Evolutionary conservation across 2,329 filamentous ascomycete genomes (phyloP).

Genomic region (Diaporthe citriasiana): DNA sequence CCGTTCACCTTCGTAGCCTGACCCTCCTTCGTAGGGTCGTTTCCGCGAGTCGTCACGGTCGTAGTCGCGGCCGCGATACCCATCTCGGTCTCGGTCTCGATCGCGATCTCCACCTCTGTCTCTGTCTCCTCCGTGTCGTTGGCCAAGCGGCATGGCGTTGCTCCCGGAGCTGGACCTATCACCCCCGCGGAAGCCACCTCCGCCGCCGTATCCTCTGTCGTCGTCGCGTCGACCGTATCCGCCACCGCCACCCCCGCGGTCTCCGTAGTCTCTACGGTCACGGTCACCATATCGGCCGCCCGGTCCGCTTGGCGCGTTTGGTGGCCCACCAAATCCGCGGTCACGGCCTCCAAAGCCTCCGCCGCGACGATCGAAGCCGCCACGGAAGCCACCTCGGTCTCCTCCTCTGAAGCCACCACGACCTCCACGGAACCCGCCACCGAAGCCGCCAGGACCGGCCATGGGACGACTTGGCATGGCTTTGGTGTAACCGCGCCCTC

Average conservation of each 20-base stretch:
- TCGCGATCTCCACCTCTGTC: constrained; percentile 60
- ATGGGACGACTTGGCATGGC: constrained; percentile 77
- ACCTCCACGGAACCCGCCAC: constrained; percentile 66
- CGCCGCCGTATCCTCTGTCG: constrained; percentile 50
- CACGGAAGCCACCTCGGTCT: constrained; percentile 56
- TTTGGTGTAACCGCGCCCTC: constrained; percentile 94
- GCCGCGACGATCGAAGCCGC: constrained; percentile 69
- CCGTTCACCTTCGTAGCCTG: constrained; percentile 80
- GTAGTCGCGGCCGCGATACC: constrained; percentile 64
- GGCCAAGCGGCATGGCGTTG: constrained; percentile 42
- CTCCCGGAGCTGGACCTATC: constrained; percentile 73
- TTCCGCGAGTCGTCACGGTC: constrained; percentile 70
- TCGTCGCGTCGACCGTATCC: constrained; percentile 50
- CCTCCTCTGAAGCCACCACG: constrained; percentile 58
- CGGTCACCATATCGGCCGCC: constrained; percentile 60
- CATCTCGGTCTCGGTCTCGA: constrained; percentile 62
- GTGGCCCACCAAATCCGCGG: constrained; percentile 48
- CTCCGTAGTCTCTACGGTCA: constrained; percentile 57
- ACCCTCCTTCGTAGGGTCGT: constrained; percentile 81
- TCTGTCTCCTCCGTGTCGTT: constrained; percentile 56
- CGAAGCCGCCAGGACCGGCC: constrained; percentile 71
- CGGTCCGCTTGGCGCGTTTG: constrained; percentile 73
- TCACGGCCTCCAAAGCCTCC: constrained; percentile 57
- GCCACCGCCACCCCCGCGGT: constrained; percentile 59
- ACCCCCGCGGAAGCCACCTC: constrained; percentile 55